A percentile compares a stretch with the other conserved stretches of the same genome.
phyloP scores from a whole-genome alignment of 2,329 filamentous ascomycete species.

The Lecanoromycetidae sp. region DNA sequence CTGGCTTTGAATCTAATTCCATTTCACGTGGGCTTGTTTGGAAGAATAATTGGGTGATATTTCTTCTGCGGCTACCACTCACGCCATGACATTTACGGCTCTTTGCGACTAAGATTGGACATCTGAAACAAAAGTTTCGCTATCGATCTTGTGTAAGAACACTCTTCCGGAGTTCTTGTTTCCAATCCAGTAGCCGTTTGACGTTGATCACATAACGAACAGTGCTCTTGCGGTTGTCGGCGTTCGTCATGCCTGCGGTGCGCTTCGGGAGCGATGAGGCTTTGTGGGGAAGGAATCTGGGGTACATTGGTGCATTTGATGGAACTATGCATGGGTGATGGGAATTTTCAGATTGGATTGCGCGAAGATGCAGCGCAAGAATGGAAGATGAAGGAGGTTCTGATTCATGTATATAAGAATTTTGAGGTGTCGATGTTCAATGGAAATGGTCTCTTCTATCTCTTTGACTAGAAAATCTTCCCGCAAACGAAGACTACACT shows the following conservation, averaged over 20 bases:
- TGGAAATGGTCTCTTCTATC: too few species aligned
- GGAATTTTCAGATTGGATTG: constrained; percentile 1
- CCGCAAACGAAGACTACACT: too few species aligned
- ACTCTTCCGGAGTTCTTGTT: background rate
- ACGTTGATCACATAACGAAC: too few species aligned
- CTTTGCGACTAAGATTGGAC: constrained; percentile 1
- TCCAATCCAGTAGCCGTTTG: too few species aligned
- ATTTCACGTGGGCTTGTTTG: constrained; percentile 7
- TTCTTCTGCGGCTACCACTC: constrained; percentile 1
- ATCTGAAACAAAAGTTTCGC: constrained; percentile 8
- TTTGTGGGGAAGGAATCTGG: constrained; percentile 18
- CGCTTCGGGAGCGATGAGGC: constrained; percentile 8
- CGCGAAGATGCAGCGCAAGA: constrained; percentile 6
- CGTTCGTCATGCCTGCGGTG: constrained; percentile 5
- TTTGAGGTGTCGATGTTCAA: too few species aligned
- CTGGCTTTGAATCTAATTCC: constrained; percentile 1
- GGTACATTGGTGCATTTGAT: constrained; percentile 7
- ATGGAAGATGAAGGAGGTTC: background rate
- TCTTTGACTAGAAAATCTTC: too few species aligned
- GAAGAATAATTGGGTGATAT: constrained; percentile 3
- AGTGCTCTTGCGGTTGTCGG: constrained; percentile 15
- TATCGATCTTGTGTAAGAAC: background rate
- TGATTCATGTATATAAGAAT: constrained; percentile 4
- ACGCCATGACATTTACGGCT: constrained; percentile 10
- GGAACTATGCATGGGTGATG: background rate